phyloP scores from a whole-genome alignment of 2,329 filamentous ascomycete species.

The Emydomyces testavorans region DNA sequence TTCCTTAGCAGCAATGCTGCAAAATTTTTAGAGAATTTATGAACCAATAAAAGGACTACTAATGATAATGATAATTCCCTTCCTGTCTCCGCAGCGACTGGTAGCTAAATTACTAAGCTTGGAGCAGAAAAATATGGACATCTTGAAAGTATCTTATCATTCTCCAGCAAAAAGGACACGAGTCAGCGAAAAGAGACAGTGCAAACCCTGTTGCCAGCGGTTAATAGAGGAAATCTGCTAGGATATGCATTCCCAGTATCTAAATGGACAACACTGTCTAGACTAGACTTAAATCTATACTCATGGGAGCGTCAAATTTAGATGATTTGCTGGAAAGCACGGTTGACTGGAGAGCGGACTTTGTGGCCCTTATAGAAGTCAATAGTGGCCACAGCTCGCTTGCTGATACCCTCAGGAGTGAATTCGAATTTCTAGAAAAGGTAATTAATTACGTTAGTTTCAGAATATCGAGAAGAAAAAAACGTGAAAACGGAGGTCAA shows the following conservation, averaged over 20 bases:
- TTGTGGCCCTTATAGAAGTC: slow-evolving; percentile 97
- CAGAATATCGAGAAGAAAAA: background rate
- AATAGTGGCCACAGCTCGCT: slow-evolving; percentile 82
- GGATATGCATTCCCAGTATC: background rate
- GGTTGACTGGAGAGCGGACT: slow-evolving; percentile 89
- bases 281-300: slow-evolving; percentile 1
- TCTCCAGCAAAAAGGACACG: background rate
- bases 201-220: background rate
- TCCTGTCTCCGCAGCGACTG: background rate
- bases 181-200: background rate
- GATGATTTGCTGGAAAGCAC: slow-evolving; percentile 93
- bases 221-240: background rate
- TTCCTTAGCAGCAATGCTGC: background rate
- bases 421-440: slow-evolving; percentile 86
- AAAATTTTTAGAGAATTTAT: background rate
- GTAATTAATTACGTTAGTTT: background rate
- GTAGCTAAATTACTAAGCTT: too few species aligned
- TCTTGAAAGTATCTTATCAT: background rate
- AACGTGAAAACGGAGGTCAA: slow-evolving; percentile 31
- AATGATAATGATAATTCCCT: background rate
- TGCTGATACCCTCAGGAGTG: slow-evolving; percentile 89
- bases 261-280: slow-evolving; percentile 1
- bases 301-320: slow-evolving; percentile 39
- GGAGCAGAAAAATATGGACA: background rate
- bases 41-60: background rate